Percentiles rank a stretch among this genome's conserved stretches.
Evolutionary conservation across 2,329 filamentous ascomycete genomes (phyloP).

Genomic region (Teratosphaeria epicoccoides): DNA sequence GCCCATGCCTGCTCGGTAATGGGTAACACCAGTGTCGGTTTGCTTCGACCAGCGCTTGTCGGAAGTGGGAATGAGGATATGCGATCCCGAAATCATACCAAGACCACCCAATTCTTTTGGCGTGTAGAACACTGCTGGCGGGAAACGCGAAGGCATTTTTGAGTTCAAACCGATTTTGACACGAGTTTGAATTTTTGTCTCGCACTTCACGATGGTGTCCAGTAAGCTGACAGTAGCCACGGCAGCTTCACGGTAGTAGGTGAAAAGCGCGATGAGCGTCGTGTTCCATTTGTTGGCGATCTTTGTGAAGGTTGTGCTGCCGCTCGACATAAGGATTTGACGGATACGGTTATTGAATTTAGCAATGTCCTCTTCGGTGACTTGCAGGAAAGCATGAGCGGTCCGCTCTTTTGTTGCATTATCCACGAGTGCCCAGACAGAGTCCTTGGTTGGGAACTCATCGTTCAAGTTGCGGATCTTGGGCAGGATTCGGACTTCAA

Average conservation of each 20-base stretch:
- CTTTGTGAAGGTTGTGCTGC: slow-evolving; percentile 98
- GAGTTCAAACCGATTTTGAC: slow-evolving; percentile 98
- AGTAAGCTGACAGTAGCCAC: slow-evolving; percentile 89
- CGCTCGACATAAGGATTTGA: slow-evolving; percentile 97
- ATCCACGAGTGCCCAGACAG: slow-evolving; percentile 94
- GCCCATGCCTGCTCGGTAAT: slow-evolving; percentile 95
- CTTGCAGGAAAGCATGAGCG: slow-evolving; percentile 92
- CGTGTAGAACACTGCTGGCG: slow-evolving; percentile 95
- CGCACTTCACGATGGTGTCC: slow-evolving; percentile 97
- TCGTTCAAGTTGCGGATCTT: slow-evolving; percentile 93
- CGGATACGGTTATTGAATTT: slow-evolving; percentile 99
- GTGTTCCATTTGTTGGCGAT: slow-evolving; percentile 99
- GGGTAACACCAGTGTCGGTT: slow-evolving; percentile 91
- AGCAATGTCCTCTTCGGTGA: slow-evolving; percentile 93
- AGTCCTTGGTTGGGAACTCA: slow-evolving; percentile 94
- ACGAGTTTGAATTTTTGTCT: slow-evolving; percentile 97
- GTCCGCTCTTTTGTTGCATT: slow-evolving; percentile 95
- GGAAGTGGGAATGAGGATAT: slow-evolving; percentile 92
- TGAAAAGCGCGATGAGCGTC: slow-evolving; percentile 90
- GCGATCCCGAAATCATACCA: slow-evolving; percentile 97
- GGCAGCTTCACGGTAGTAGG: slow-evolving; percentile 94
- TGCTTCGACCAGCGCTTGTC: slow-evolving; percentile 99
- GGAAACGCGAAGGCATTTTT: slow-evolving; percentile 98
- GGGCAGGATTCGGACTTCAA: slow-evolving; percentile 90
- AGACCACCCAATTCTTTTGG: slow-evolving; percentile 94